Evolutionary conservation across 2,329 filamentous ascomycete genomes (phyloP).

Genomic region (Phyllosticta citribraziliensis): DNA sequence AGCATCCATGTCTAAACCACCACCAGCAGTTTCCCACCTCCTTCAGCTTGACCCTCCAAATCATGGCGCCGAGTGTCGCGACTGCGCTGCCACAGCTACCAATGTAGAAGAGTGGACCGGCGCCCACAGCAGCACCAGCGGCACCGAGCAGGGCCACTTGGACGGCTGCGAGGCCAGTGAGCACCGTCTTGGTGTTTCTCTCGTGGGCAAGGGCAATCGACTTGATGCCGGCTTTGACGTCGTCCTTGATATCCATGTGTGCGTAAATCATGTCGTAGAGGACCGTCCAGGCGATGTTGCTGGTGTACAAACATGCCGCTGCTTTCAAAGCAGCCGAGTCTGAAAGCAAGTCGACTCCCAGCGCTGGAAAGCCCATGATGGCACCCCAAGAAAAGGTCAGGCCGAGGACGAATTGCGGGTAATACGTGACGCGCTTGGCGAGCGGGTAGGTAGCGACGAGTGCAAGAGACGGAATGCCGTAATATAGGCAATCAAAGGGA

Average conservation of each 20-base stretch:
- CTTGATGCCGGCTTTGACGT: conserved; percentile 79
- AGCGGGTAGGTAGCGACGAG: conserved; percentile 70
- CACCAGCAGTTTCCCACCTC: conserved; percentile 51
- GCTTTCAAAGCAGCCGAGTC: conserved; percentile 53
- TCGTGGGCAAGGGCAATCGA: conserved; percentile 76
- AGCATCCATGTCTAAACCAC: conserved; percentile 55
- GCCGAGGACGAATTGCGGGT: conserved; percentile 75
- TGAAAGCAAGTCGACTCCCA: conserved; percentile 65
- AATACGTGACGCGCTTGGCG: conserved; percentile 78
- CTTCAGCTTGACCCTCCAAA: conserved; percentile 48
- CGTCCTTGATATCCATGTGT: conserved; percentile 83
- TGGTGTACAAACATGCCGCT: conserved; percentile 61
- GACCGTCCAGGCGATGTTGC: conserved; percentile 77
- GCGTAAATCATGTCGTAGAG: conserved; percentile 91
- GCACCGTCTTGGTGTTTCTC: conserved; percentile 63
- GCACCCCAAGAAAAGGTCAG: conserved; percentile 85
- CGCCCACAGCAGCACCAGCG: conserved; percentile 54
- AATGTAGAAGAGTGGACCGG: conserved; percentile 49
- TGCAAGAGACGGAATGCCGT: conserved; percentile 64
- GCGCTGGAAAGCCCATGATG: conserved; percentile 75
- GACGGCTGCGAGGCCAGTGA: conserved; percentile 57
- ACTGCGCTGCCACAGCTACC: conserved; percentile 50
- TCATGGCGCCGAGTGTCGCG: conserved; percentile 47
- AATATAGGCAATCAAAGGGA: conserved; percentile 62
- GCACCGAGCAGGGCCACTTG: conserved; percentile 62